Conservation (phyloP, 108 stramenopile genomes). For the Skeletonema grethae region DNA sequence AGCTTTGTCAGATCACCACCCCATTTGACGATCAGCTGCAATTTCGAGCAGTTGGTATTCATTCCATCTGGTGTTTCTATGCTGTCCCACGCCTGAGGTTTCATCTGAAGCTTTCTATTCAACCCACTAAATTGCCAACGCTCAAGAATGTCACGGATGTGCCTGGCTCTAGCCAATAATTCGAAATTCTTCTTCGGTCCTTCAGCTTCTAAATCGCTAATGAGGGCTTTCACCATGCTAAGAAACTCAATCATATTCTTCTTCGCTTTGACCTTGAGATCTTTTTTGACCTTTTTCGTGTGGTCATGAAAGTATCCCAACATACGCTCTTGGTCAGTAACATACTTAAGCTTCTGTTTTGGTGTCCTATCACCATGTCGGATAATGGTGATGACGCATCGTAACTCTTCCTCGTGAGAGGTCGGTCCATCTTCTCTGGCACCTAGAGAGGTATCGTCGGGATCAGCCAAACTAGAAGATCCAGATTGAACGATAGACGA, state of each 20-base stretch:
- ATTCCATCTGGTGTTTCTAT: constrained; percentile 49
- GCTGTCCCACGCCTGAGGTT: constrained; percentile 84
- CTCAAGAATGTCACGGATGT: constrained; percentile 90
- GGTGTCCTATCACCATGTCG: constrained; percentile 98
- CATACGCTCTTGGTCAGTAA: constrained; percentile 75
- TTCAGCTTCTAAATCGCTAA: constrained; percentile 53
- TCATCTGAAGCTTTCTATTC: constrained; percentile 98
- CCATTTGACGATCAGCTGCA: constrained; percentile 98
- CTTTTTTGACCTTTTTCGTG: constrained; percentile 72
- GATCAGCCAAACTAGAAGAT: constrained; percentile 45
- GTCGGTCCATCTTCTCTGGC: constrained; percentile 19
- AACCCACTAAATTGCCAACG: constrained; percentile 93
- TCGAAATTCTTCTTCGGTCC: constrained; percentile 60
- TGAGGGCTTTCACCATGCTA: constrained; percentile 69
- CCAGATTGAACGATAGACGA: constrained; percentile 35
- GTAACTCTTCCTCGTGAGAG: constrained; percentile 85
- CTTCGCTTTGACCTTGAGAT: constrained; percentile 94
- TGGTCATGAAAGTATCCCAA: constrained; percentile 83
- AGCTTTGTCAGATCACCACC: constrained; percentile 97
- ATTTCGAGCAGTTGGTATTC: constrained; percentile 57
- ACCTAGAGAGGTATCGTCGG: constrained; percentile 43
- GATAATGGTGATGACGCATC: constrained; percentile 95
- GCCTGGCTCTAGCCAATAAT: constrained; percentile 62
- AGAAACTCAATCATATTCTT: constrained; percentile 89
- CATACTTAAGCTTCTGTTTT: constrained; percentile 99